Conservation (phyloP, 768 basidiomycete genomes). For the Lyophyllum semitale region DNA sequence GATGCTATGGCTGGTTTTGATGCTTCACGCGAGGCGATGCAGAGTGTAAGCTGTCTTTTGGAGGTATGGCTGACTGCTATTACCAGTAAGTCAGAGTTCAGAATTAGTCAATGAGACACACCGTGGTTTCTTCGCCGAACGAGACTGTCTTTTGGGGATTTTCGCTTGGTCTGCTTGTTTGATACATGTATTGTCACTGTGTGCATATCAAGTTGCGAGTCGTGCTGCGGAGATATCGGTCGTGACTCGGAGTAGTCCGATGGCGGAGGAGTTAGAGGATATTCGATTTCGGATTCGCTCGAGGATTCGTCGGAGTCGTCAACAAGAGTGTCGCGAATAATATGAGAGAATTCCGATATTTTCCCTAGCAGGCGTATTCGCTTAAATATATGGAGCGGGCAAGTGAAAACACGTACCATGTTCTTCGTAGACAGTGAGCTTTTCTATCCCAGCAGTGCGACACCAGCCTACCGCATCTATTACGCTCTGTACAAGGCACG, state of each 20-base stretch:
- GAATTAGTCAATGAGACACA: not conserved
- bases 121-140: not conserved
- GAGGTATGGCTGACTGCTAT: not conserved
- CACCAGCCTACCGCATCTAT: slow-evolving; percentile 62
- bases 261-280: slow-evolving; percentile 76
- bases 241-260: slow-evolving; percentile 73
- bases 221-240: slow-evolving; percentile 53
- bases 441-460: slow-evolving; percentile 56
- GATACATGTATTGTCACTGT: slow-evolving; percentile 19
- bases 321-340: slow-evolving; percentile 35
- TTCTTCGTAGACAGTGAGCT: slow-evolving; percentile 73
- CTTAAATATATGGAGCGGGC: not conserved
- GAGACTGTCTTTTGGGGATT: not conserved
- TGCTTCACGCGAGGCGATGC: slow-evolving; percentile 57
- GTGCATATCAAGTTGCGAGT: slow-evolving; percentile 19
- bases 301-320: slow-evolving; percentile 18
- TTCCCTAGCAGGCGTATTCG: slow-evolving; percentile 33
- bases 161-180: not conserved
- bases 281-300: slow-evolving; percentile 54
- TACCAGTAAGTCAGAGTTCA: no score
- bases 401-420: slow-evolving; percentile 48
- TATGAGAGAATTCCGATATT: slow-evolving; percentile 39
- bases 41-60: slow-evolving; percentile 43
- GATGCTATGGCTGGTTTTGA: slow-evolving; percentile 68
- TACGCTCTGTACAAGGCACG: slow-evolving; percentile 53